These are phyloP conservation scores for Gaultheria prostrata DNA, from an alignment of 148 eudicot genomes.

Conservation along the genomic window DNA sequence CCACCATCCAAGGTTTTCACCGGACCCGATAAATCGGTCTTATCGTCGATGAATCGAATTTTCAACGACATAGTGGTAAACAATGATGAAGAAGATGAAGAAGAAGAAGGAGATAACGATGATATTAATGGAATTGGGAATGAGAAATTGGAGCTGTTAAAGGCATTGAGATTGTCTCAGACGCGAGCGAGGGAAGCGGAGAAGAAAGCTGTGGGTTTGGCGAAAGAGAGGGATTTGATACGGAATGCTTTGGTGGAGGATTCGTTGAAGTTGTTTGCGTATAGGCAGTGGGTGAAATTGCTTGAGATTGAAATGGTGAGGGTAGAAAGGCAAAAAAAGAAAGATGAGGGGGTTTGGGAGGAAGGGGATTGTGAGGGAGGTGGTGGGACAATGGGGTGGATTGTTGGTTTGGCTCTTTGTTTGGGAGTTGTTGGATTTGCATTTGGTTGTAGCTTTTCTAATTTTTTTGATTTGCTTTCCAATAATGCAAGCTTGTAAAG, in stretches of 20 bases:
- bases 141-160: conserved; percentile 43
- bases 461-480: conserved; percentile 12
- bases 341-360: not conserved
- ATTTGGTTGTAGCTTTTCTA: conserved; percentile 32
- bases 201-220: conserved; percentile 26
- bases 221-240: conserved; percentile 38
- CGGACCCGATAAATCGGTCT: conserved; percentile 27
- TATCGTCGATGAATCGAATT: conserved; percentile 18
- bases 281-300: conserved; percentile 41
- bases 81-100: conserved; percentile 11
- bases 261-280: conserved; percentile 39
- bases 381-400: conserved; percentile 26
- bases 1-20: conserved; percentile 40
- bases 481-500: no score
- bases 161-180: conserved; percentile 56
- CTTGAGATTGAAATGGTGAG: conserved; percentile 40
- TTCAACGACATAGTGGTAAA: not conserved
- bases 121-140: not conserved
- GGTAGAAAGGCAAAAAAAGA: conserved; percentile 9
- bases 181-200: conserved; percentile 72
- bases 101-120: not conserved
- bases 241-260: conserved; percentile 30
- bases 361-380: conserved; percentile 19
- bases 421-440: conserved; percentile 54
- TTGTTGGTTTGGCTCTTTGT: conserved; percentile 45